Evolutionary conservation across 2,329 filamentous ascomycete genomes (phyloP).

Genomic region (Chrysoporthe puriensis): DNA sequence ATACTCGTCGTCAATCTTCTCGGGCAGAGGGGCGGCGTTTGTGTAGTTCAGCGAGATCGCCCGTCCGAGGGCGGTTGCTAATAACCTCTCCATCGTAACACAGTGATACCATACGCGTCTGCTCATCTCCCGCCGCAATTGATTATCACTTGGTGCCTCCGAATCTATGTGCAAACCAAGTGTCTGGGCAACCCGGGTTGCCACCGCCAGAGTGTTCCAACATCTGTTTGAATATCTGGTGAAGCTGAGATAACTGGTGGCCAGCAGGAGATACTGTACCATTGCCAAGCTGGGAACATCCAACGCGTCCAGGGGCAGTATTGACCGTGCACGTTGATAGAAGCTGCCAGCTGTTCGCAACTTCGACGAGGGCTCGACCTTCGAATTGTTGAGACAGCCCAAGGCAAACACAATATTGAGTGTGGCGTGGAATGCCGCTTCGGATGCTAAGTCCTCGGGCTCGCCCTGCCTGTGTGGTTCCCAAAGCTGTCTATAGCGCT

Average conservation of each 20-base stretch:
- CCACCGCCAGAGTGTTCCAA: not conserved
- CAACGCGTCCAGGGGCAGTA: not conserved
- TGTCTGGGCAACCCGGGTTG: slow-evolving; percentile 3
- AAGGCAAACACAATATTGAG: slow-evolving; percentile 2
- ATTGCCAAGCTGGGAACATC: not conserved
- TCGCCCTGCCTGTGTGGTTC: not conserved
- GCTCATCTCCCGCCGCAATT: not conserved
- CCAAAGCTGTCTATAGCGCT: not conserved
- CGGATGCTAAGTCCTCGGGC: not conserved
- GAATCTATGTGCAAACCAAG: not conserved
- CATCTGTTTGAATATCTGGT: not conserved
- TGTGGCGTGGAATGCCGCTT: not conserved
- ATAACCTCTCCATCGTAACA: not conserved
- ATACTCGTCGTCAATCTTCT: not conserved
- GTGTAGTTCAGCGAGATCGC: not conserved
- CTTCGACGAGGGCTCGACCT: not conserved
- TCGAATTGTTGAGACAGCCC: not conserved
- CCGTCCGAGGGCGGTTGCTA: not conserved
- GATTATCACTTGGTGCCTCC: not conserved
- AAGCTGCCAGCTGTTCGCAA: not conserved
- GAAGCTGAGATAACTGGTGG: not conserved
- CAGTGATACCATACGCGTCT: slow-evolving; percentile 5
- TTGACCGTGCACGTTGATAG: not conserved
- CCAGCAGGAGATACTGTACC: not conserved
- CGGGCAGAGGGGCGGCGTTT: not conserved